Evolutionary conservation across 2,329 filamentous ascomycete genomes (phyloP), one percentile per base, ranked within the genome.

Genomic region (Ascochyta fabae): DNA sequence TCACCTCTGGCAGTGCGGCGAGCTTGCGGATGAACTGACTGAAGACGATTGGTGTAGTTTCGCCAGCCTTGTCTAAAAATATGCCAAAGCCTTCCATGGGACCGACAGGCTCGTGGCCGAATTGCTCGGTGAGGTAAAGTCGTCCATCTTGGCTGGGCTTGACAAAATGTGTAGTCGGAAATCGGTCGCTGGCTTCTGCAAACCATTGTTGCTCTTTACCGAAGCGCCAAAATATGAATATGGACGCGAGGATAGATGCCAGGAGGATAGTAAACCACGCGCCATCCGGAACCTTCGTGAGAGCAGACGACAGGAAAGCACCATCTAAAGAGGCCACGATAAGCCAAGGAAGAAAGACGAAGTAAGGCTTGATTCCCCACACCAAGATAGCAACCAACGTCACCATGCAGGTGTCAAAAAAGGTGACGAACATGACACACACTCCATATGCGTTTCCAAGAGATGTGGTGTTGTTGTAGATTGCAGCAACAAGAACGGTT

Each of bases 371-470:
- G 24, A 89, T 72, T 19, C 84, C 81, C 90, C 90, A 93, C 35
- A 91, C 87, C 34, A 92, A 80, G 2, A 92, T 80, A 0, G 89
- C 87, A 1, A 89, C 87, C 1, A 93, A 77, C 0, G 88, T 83
- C 1, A 91, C 87, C 82, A 94, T 86, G 71, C 84, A 88, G 0
- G 89, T 92, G 50, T 88, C 88, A 67, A 93, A 86, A 70, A 92
- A 91, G 0, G 89, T 91, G 39, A 92, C 90, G 44, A 90, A 84
- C 64, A 92, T 91, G 69, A 93, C 90, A 62, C 90, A 93, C 7
- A 91, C 87, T 35, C 90, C 89, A 64, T 92, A 92, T 0, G 89
- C 89, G 65, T 91, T 86, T 23, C 89, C 89, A 0, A 92, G 81
- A 1, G 69, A 51, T 60, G 80, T 71, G 61, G 85, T 83, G 63